Evolutionary conservation across 2,329 filamentous ascomycete species (phyloP).

Genomic region (Aspergillus hiratsukae): DNA sequence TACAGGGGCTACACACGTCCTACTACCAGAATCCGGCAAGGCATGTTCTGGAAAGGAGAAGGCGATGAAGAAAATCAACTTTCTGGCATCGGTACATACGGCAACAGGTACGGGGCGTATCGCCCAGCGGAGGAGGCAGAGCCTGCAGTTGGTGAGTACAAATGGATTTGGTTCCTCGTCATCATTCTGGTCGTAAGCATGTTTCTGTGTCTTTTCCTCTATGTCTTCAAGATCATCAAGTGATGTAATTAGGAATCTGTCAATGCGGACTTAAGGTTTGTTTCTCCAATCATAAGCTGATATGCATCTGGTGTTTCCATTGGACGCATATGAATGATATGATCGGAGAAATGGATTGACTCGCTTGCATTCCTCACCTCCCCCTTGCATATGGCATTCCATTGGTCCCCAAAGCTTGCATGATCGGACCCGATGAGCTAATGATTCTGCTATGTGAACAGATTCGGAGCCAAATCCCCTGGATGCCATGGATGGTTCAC

Average conservation of each 20-base stretch:
- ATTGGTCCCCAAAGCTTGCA: not conserved
- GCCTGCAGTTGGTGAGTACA: conserved; percentile 18
- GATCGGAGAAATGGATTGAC: not conserved
- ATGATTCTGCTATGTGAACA: not conserved
- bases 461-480: not conserved
- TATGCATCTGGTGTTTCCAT: not conserved
- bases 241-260: conserved; percentile 17
- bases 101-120: conserved; percentile 4
- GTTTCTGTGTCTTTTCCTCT: conserved; percentile 22
- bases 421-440: conserved; percentile 3
- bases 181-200: conserved; percentile 17
- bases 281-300: not conserved
- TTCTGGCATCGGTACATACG: not conserved
- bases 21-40: conserved; percentile 3
- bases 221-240: conserved; percentile 18
- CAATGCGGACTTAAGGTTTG: not conserved
- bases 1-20: conserved; percentile 8
- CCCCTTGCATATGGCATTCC: conserved; percentile 13
- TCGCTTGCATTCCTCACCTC: conserved; percentile 8
- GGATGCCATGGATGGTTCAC: not conserved
- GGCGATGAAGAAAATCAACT: not conserved
- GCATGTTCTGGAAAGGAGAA: conserved; percentile 3
- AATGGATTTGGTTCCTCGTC: conserved; percentile 19
- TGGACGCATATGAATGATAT: not conserved
- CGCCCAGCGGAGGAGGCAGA: not conserved